These are phyloP conservation scores for Colletotrichum sp. DNA, from an alignment of 2,329 filamentous ascomycete genomes.

Conservation along the genomic window DNA sequence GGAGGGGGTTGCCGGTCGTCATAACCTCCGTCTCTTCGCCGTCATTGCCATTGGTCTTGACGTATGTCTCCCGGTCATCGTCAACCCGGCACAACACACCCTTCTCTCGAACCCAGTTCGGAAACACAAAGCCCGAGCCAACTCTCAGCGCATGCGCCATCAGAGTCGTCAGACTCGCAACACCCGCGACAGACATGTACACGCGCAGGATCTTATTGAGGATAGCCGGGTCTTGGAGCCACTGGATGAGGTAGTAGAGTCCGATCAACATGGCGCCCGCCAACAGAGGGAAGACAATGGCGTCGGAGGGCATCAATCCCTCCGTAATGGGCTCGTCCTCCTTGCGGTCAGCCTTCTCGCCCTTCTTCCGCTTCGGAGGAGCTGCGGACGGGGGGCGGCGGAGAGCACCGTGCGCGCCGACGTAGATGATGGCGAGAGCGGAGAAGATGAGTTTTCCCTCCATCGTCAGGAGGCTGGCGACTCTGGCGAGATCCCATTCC, in stretches of 20 bases:
- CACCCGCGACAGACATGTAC: constrained; percentile 82
- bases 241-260: constrained; percentile 89
- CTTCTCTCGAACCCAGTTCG: constrained; percentile 66
- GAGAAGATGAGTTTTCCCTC: constrained; percentile 61
- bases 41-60: neutral
- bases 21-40: neutral
- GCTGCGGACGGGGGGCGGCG: constrained; percentile 82
- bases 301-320: constrained; percentile 77
- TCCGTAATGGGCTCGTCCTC: constrained; percentile 48
- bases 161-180: constrained; percentile 78
- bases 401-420: constrained; percentile 84
- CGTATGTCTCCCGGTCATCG: constrained; percentile 42
- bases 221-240: constrained; percentile 79
- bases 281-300: constrained; percentile 81
- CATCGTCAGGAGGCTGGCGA: constrained; percentile 27
- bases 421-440: constrained; percentile 82
- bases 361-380: constrained; percentile 56
- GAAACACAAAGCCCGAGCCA: constrained; percentile 72
- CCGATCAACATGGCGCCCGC: constrained; percentile 75
- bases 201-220: constrained; percentile 83
- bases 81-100: constrained; percentile 53
- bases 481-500: constrained; percentile 45
- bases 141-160: constrained; percentile 75
- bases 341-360: constrained; percentile 33
- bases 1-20: constrained; percentile 33